Evolutionary conservation across 1,284 basidiomycete genomes (phyloP), one percentile per base, ranked within the genome.

Genomic region (Pascua sp.): DNA sequence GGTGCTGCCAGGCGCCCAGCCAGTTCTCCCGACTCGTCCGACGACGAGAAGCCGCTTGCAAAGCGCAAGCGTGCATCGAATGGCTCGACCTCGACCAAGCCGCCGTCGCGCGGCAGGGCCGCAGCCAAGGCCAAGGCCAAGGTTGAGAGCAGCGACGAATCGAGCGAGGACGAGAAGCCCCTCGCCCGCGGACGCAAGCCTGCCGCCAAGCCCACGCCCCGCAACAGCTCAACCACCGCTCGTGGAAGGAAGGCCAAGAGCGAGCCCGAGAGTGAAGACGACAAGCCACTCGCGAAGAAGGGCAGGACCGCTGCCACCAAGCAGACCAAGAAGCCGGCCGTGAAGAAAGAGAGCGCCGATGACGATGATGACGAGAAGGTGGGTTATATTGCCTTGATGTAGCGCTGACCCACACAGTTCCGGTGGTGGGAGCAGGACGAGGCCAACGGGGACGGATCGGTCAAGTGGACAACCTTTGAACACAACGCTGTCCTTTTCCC

Each of bases 401-500:
- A 7, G 42, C 43, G 56, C 45, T 50, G 37, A 17, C 24, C 24
- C 46, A 17, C 11, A 10, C 54, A 74, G 64, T 90, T 84, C 75
- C 84, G 84, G 65, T 94, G 91, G 91, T 94, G 91, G 91, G 78
- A 84, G 64, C 82, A 87, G 49, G 49, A 55, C 32, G 82, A 87
- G 39, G 49, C 42, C 38, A 61, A 63, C 38, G 64, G 68, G 66
- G 80, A 79, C 18, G 85, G 84, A 57, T 81, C 85, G 36, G 81
- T 85, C 63, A 94, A 98, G 77, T 98, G 96, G 96, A 84, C 84
- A 54, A 94, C 90, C 11, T 83, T 98, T 48, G 86, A 92, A 71
- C 96, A 99, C 78, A 87, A 85, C 64, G 96, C 94, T 50, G 94
- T 98, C 41, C 84, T 94, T 63, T 99, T 99, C 79, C 95, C 96